Evolutionary conservation across 2,329 filamentous ascomycete species (phyloP).

Genomic region (Aspergillus carbonarius): DNA sequence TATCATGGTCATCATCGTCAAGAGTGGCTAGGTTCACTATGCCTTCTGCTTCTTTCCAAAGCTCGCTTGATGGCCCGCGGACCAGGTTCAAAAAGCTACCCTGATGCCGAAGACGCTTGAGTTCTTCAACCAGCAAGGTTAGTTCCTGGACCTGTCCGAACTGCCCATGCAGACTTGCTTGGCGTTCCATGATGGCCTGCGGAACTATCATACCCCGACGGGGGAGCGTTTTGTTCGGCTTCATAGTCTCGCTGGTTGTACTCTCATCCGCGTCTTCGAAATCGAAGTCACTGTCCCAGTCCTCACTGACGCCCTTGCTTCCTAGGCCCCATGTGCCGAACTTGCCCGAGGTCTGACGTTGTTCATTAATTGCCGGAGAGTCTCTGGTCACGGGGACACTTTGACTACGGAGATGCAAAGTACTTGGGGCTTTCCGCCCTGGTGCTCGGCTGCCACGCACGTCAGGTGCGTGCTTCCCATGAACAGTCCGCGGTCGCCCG

Average conservation of each 20-base stretch:
- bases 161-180: constrained; percentile 64
- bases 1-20: constrained; percentile 58
- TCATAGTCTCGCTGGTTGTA: constrained; percentile 43
- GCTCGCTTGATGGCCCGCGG: constrained; percentile 52
- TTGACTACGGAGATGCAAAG: constrained; percentile 64
- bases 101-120: constrained; percentile 60
- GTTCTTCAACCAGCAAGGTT: constrained; percentile 63
- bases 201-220: constrained; percentile 53
- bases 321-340: constrained; percentile 68
- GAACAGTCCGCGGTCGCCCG: constrained; percentile 60
- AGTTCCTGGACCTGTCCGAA: constrained; percentile 64
- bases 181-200: constrained; percentile 62
- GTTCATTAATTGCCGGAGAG: constrained; percentile 48
- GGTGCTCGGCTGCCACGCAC: constrained; percentile 56
- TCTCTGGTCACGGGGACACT: constrained; percentile 62
- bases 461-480: constrained; percentile 61
- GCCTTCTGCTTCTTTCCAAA: constrained; percentile 65
- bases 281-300: constrained; percentile 69
- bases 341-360: constrained; percentile 55
- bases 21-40: constrained; percentile 67
- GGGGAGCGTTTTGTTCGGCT: constrained; percentile 21
- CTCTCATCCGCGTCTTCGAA: constrained; percentile 56
- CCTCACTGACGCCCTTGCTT: constrained; percentile 64
- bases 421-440: constrained; percentile 58
- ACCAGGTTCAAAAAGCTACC: constrained; percentile 56